A percentile compares a stretch with the other conserved stretches of the same genome.
Conservation (phyloP, 768 basidiomycete species). For the Pleurotus citrinopileatus region DNA sequence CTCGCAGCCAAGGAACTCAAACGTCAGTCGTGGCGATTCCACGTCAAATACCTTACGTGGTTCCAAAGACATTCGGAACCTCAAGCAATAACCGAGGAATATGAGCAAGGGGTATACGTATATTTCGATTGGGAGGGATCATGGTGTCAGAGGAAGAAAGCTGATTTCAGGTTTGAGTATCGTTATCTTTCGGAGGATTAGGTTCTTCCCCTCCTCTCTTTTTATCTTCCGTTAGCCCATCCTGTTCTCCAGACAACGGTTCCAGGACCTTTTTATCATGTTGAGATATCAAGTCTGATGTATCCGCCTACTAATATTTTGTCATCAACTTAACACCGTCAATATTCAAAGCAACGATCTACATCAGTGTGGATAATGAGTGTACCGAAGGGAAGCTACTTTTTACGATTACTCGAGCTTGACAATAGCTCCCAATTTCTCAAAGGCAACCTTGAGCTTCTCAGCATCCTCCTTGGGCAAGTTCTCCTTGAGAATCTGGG, state of each 20-base stretch:
- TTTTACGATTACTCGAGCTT: conserved; percentile 60
- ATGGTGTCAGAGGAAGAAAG: conserved; percentile 98
- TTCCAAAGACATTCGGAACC: conserved; percentile 99
- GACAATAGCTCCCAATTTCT: conserved; percentile 84
- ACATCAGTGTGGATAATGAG: too few relatives aligned
- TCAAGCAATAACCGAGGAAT: conserved; percentile 98
- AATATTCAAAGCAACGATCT: conserved; percentile 3
- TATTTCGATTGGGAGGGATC: conserved; percentile 99
- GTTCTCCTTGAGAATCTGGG: conserved; percentile 92
- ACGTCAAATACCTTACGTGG: conserved; percentile 99
- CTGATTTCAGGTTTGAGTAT: conserved; percentile 96
- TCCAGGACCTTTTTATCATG: too few relatives aligned
- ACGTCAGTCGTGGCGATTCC: conserved; percentile 98
- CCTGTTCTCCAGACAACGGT: too few relatives aligned
- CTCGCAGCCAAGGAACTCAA: conserved; percentile 97
- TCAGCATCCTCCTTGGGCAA: conserved; percentile 96
- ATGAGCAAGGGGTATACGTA: conserved; percentile 98
- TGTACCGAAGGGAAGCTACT: background rate
- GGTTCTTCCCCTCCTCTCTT: conserved; percentile 16
- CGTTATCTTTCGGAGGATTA: conserved; percentile 92
- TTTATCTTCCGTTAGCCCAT: too few relatives aligned
- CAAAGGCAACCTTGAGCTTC: conserved; percentile 90
- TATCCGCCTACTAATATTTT: conserved; percentile 4
- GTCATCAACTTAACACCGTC: background rate
- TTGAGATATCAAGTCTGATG: too few relatives aligned